Conservation (phyloP, 1,139 yeast species). For the Petasospora fabianii region DNA sequence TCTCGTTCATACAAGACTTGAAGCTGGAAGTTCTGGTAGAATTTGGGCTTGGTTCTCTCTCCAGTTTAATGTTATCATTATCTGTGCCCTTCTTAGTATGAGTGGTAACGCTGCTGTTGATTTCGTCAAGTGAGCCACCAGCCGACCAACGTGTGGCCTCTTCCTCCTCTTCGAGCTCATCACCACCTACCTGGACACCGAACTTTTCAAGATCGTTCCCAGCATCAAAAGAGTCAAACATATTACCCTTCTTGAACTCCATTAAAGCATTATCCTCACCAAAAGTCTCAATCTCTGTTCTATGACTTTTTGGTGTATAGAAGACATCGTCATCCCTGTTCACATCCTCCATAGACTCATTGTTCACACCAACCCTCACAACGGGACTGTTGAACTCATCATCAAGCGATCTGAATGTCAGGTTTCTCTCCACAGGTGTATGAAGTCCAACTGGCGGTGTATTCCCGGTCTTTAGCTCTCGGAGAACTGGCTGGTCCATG, state of each 20-base stretch:
- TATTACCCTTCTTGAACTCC: slow-evolving; percentile 1
- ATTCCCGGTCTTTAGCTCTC: background rate
- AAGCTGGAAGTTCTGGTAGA: slow-evolving; percentile 18
- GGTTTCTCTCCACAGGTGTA: slow-evolving; percentile 1
- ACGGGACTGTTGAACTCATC: slow-evolving; percentile 22
- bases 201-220: background rate
- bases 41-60: background rate
- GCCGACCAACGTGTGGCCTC: slow-evolving; percentile 14
- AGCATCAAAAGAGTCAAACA: slow-evolving; percentile 15
- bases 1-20: slow-evolving; percentile 20
- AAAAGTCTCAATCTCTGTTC: slow-evolving; percentile 1
- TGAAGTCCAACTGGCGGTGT: background rate
- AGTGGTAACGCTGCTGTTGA: background rate
- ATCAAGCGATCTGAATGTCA: slow-evolving; percentile 19
- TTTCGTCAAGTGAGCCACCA: slow-evolving; percentile 1
- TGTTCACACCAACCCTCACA: slow-evolving; percentile 18
- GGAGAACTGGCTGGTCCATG: slow-evolving; percentile 2
- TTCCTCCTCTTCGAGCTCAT: slow-evolving; percentile 1
- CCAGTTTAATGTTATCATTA: background rate
- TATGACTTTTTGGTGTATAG: slow-evolving; percentile 25
- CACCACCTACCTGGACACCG: background rate
- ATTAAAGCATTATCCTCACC: slow-evolving; percentile 6
- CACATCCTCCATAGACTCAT: slow-evolving; percentile 12
- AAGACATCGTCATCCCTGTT: slow-evolving; percentile 18
- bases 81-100: background rate